These are phyloP conservation scores for Hirsutella thompsonii DNA, from an alignment of 2,329 filamentous ascomycete species.

Conservation along the genomic window DNA sequence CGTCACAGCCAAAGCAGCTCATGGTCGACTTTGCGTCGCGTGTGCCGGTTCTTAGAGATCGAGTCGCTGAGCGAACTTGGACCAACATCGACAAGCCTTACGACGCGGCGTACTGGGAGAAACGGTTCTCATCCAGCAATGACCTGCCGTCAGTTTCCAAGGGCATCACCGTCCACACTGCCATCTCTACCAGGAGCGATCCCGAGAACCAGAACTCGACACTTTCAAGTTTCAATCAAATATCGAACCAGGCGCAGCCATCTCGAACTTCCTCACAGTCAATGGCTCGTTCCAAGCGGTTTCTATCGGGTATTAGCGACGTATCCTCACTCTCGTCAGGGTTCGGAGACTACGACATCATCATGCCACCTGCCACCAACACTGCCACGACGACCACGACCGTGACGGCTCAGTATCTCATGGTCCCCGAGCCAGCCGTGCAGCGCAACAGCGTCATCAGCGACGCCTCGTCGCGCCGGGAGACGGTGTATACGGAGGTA, in stretches of 20 bases:
- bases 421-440: constrained; percentile 3
- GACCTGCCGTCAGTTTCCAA: background rate
- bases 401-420: constrained; percentile 2
- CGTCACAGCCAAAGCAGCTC: constrained; percentile 3
- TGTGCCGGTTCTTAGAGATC: constrained; percentile 22
- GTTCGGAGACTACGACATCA: constrained; percentile 49
- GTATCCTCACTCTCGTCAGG: constrained; percentile 51
- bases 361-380: constrained; percentile 22
- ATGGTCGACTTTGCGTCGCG: constrained; percentile 9
- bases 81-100: constrained; percentile 19
- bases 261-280: constrained; percentile 3
- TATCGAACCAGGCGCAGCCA: too few relatives aligned
- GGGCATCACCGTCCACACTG: constrained; percentile 6
- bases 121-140: background rate
- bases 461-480: constrained; percentile 16
- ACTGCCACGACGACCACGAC: constrained; percentile 7
- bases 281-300: constrained; percentile 7
- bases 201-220: background rate
- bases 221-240: too few relatives aligned
- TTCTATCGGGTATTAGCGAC: constrained; percentile 26
- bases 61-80: constrained; percentile 20
- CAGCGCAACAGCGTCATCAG: constrained; percentile 4
- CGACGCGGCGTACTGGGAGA: constrained; percentile 6
- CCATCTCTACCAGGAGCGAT: constrained; percentile 3
- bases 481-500: constrained; percentile 38